Evolutionary conservation across 371 early-diverging fungal genomes (phyloP).

Genomic region (Choanephora cucurbitarum): DNA sequence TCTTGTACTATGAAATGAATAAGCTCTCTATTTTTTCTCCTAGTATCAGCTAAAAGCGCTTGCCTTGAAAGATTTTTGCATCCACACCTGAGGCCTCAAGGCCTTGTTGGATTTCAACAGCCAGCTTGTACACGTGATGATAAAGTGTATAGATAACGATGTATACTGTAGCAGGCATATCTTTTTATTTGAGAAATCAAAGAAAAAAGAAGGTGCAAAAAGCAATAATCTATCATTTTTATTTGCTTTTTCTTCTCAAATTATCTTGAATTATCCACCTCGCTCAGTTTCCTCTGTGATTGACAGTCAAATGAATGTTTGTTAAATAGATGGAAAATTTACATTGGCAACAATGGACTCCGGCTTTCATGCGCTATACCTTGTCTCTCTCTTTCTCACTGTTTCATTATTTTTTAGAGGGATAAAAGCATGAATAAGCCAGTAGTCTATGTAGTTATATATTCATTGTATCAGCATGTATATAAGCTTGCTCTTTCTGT

Average conservation of each 20-base stretch:
- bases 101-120: slow-evolving; percentile 60
- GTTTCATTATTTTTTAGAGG: background rate
- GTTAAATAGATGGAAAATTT: background rate
- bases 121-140: slow-evolving; percentile 75
- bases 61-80: slow-evolving; percentile 61
- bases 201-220: background rate
- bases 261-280: background rate
- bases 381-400: background rate
- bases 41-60: background rate
- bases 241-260: background rate
- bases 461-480: slow-evolving; percentile 79
- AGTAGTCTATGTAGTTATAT: slow-evolving; percentile 58
- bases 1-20: slow-evolving; percentile 40
- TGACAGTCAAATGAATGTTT: background rate
- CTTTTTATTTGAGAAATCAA: background rate
- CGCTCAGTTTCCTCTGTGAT: background rate
- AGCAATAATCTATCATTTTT: background rate
- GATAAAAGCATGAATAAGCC: slow-evolving; percentile 3
- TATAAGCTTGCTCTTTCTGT: slow-evolving; percentile 65
- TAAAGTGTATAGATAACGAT: slow-evolving; percentile 74
- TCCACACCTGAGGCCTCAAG: slow-evolving; percentile 57
- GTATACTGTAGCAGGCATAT: slow-evolving; percentile 48
- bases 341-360: background rate
- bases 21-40: background rate
- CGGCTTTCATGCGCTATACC: background rate